Evolutionary conservation across 148 eudicot species (phyloP).

Genomic region (Pouteria glomerata): DNA sequence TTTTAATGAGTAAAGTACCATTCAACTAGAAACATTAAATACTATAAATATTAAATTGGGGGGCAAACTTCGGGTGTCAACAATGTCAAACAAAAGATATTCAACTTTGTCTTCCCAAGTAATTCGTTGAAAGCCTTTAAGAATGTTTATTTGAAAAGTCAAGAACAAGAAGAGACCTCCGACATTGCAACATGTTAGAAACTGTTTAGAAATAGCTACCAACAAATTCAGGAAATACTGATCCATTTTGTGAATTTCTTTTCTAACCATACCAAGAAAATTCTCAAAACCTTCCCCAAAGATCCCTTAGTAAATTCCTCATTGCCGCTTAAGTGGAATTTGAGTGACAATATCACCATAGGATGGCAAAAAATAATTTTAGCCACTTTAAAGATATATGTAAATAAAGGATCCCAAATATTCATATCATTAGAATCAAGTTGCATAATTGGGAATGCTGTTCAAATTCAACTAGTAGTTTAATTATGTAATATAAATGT

Average conservation of each 20-base stretch:
- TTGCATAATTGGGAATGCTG: slow-evolving; percentile 43
- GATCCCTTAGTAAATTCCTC: slow-evolving; percentile 33
- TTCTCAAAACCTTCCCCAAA: slow-evolving; percentile 30
- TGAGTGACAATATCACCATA: slow-evolving; percentile 44
- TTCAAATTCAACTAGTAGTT: slow-evolving; percentile 37
- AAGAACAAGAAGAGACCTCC: slow-evolving; percentile 17
- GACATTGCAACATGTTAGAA: slow-evolving; percentile 26
- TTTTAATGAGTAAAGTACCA: no score
- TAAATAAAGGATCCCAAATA: slow-evolving; percentile 11
- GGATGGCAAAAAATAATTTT: slow-evolving; percentile 68
- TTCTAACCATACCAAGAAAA: slow-evolving; percentile 30
- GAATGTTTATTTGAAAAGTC: slow-evolving; percentile 23
- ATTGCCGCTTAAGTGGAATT: slow-evolving; percentile 31
- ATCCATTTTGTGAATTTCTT: slow-evolving; percentile 43
- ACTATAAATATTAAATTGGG: no score
- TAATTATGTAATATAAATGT: slow-evolving; percentile 33
- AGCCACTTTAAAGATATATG: slow-evolving; percentile 38
- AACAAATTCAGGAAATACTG: slow-evolving; percentile 43
- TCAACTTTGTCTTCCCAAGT: no score
- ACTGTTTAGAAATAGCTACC: slow-evolving; percentile 37
- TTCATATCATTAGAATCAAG: slow-evolving; percentile 20
- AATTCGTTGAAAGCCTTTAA: slow-evolving; percentile 32
- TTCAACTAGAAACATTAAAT: no score
- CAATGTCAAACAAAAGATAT: no score
- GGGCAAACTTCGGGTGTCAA: no score